These are phyloP conservation scores for Claviceps fusiformis DNA, from an alignment of 2,329 filamentous ascomycete species.

Conservation along the genomic window DNA sequence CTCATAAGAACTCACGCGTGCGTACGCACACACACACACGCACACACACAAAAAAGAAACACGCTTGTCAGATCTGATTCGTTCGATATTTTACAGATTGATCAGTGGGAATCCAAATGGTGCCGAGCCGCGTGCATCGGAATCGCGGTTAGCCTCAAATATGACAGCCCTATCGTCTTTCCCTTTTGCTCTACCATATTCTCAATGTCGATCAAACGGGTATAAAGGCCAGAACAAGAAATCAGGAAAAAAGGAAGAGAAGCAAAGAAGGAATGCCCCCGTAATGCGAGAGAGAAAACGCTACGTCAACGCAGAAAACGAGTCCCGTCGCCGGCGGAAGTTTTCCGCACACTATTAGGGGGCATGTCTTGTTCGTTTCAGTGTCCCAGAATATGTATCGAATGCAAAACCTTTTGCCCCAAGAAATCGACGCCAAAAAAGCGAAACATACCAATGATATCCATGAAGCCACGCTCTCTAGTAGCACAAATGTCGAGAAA, in stretches of 20 bases:
- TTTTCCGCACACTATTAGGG: background rate
- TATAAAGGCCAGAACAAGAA: background rate
- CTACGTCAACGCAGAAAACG: background rate
- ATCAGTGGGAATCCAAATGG: background rate
- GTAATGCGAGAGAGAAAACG: background rate
- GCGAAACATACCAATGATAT: background rate
- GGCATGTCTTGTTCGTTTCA: background rate
- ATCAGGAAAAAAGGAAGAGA: background rate
- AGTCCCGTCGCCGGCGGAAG: background rate
- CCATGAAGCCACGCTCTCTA: background rate
- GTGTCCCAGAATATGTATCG: background rate
- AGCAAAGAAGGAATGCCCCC: background rate
- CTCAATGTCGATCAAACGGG: background rate
- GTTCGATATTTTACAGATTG: background rate
- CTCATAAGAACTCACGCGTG: background rate
- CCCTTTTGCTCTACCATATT: background rate
- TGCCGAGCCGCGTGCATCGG: background rate
- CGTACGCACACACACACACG: no score
- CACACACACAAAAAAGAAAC: background rate
- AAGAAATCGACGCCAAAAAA: background rate
- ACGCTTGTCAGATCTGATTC: background rate
- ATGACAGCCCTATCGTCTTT: background rate
- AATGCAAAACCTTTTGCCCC: background rate
- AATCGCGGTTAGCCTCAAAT: background rate
- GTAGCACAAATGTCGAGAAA: background rate